Evolutionary conservation across 768 basidiomycete species (phyloP), one percentile per base, ranked within the genome.

Genomic region (Lactifluus hygrophoroides): DNA sequence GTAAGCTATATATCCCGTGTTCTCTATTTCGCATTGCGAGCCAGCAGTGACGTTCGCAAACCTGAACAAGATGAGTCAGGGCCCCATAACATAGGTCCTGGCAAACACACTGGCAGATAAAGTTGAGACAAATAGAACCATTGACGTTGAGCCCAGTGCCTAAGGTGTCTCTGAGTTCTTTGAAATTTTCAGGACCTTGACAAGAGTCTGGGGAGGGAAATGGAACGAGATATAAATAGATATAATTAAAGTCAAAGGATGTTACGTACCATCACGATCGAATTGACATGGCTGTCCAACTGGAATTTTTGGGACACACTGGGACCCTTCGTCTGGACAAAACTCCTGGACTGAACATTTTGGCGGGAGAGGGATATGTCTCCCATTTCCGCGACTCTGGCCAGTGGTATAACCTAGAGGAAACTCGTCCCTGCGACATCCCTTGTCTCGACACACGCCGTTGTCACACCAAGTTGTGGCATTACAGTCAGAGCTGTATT

Each of bases 71-170:
- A 38, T 42, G 23, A 40, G 44, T 14, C 23, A 28, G 6, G 21
- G 21, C 1, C 16, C 21, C 21, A 19, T 50, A 9, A 19, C 23
- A 60, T 30, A 27, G 6, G 38, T n/a, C n/a, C 9, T 43, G 10
- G 19, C 45, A 30, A 19, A 75, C 85, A 37, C 68, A 92, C 90
- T 85, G 83, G 87, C 92, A 94, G 3, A 77, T 69, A 66, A 84
- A 85, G 66, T 90, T 88, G 51, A 95, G 77, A 69, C 93, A 94
- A 19, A 93, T 77, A 3, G 88, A 82, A 28, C 91, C 91, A 66
- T 94, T 90, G 61, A 83, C 74, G 69, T 94, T 87, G 40, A 82
- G 79, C 37, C 87, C 85, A 21, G 80, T 78, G 19, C 83, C 82
- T 38, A 77, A 80, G 16, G 70, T 77, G 65, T 94, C 90, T 13